Percentiles rank a stretch among this genome's conserved stretches.
These are phyloP conservation scores for Ceratobasidium sp. DNA, from an alignment of 1,284 basidiomycete species.

Conservation along the genomic window DNA sequence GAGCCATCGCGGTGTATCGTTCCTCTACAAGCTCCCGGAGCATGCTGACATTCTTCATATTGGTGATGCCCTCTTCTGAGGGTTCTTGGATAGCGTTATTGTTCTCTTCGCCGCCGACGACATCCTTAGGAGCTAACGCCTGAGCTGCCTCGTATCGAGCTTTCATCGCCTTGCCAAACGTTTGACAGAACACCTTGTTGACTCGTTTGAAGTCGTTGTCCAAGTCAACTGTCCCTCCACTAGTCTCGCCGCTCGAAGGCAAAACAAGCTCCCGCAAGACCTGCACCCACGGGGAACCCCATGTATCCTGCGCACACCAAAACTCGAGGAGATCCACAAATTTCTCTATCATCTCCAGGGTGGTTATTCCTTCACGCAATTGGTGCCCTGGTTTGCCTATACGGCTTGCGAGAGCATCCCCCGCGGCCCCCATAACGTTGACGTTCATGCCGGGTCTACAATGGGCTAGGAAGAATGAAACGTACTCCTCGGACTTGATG, in stretches of 20 bases:
- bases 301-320: background rate
- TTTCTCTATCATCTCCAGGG: constrained; percentile 17
- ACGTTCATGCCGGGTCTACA: constrained; percentile 3
- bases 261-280: constrained; percentile 26
- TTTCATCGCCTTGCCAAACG: constrained; percentile 4
- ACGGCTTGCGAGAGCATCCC: constrained; percentile 24
- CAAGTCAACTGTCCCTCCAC: constrained; percentile 1
- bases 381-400: constrained; percentile 18
- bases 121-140: constrained; percentile 16
- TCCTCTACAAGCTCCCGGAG: constrained; percentile 2
- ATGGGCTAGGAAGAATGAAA: constrained; percentile 33
- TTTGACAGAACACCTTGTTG: constrained; percentile 10
- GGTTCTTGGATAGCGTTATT: constrained; percentile 1
- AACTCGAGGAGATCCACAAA: constrained; percentile 26
- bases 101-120: background rate
- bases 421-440: constrained; percentile 3
- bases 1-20: constrained; percentile 21
- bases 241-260: constrained; percentile 11
- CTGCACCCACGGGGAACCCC: constrained; percentile 6
- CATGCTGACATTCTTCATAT: constrained; percentile 40
- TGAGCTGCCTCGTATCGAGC: constrained; percentile 23
- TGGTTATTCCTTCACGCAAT: constrained; percentile 29
- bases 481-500: constrained; percentile 21
- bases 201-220: constrained; percentile 20
- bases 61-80: constrained; percentile 27